phyloP scores from a whole-genome alignment of 352 stramenopile genomes.

The Pythium scleroteichum region DNA sequence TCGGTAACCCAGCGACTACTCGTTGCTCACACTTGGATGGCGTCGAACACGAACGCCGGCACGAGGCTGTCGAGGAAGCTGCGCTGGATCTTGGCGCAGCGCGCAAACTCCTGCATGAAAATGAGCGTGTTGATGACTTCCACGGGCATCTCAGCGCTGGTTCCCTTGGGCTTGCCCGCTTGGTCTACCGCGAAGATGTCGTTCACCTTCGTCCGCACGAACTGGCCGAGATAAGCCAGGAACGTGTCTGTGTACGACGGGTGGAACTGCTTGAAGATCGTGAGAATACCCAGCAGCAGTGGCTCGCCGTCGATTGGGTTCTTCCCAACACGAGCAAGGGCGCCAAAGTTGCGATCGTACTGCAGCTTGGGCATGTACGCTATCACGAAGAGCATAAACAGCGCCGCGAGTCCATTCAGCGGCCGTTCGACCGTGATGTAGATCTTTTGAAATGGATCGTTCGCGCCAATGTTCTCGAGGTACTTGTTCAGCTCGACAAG shows the following conservation, averaged over 20 bases:
- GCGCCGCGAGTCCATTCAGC: conserved; percentile 87
- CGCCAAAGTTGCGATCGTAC: conserved; percentile 91
- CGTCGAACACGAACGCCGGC: conserved; percentile 89
- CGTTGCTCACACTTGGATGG: conserved; percentile 76
- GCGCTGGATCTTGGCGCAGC: conserved; percentile 81
- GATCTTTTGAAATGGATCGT: conserved; percentile 94
- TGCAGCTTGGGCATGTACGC: conserved; percentile 93
- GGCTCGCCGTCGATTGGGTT: conserved; percentile 93
- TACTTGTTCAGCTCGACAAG: conserved; percentile 92
- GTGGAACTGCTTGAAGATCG: conserved; percentile 95
- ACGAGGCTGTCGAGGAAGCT: conserved; percentile 82
- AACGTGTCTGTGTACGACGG: conserved; percentile 93
- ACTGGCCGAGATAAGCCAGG: conserved; percentile 92
- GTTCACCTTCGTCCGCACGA: conserved; percentile 88
- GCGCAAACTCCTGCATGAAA: conserved; percentile 89
- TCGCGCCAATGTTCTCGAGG: conserved; percentile 89
- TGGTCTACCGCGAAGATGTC: conserved; percentile 75
- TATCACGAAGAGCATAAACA: conserved; percentile 93
- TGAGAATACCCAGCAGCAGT: conserved; percentile 89
- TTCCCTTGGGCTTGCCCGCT: conserved; percentile 28
- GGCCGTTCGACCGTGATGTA: conserved; percentile 93
- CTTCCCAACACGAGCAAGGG: conserved; percentile 86
- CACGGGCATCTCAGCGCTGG: conserved; percentile 58
- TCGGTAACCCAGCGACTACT: conserved; percentile 12
- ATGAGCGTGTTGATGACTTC: conserved; percentile 88